A percentile compares a stretch with the other conserved stretches of the same genome.
Conservation (phyloP, 352 stramenopile species). For the Hyaloperonospora arabidopsidis region DNA sequence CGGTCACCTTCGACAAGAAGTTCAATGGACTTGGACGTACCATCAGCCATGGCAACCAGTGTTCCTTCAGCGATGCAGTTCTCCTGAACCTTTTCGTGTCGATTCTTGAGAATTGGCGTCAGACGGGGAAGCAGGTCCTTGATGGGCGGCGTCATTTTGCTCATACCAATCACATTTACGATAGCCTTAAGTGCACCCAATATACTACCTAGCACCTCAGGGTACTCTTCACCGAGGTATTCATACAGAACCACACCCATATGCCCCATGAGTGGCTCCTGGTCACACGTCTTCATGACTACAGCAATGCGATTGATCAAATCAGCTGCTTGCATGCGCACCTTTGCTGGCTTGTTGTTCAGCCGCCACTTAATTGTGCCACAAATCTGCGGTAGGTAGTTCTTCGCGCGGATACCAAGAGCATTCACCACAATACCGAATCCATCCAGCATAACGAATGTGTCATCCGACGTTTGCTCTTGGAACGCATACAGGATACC, state of each 20-base stretch:
- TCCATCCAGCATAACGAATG: slow-evolving; percentile 93
- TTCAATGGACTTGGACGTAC: slow-evolving; percentile 5
- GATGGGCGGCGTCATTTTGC: slow-evolving; percentile 98
- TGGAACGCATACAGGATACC: slow-evolving; percentile 99
- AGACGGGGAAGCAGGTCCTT: slow-evolving; percentile 97
- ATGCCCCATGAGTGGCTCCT: slow-evolving; percentile 98
- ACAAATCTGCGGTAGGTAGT: slow-evolving; percentile 98
- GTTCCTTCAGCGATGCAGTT: slow-evolving; percentile 59
- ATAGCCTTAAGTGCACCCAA: slow-evolving; percentile 97
- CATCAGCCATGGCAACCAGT: slow-evolving; percentile 4
- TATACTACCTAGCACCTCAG: slow-evolving; percentile 97
- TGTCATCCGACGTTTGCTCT: slow-evolving; percentile 93
- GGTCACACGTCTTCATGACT: slow-evolving; percentile 97
- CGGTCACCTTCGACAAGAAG: slow-evolving; percentile 1
- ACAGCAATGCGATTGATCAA: slow-evolving; percentile 97
- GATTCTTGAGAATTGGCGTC: slow-evolving; percentile 98
- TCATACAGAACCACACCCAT: slow-evolving; percentile 99
- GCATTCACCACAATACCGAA: slow-evolving; percentile 98
- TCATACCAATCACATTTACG: slow-evolving; percentile 99
- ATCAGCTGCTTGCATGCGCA: slow-evolving; percentile 98
- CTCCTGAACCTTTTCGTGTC: slow-evolving; percentile 99
- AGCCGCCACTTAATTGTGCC: slow-evolving; percentile 99
- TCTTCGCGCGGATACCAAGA: slow-evolving; percentile 94
- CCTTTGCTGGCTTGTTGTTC: slow-evolving; percentile 98
- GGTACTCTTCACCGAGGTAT: slow-evolving; percentile 99